Evolutionary conservation across 2,329 filamentous ascomycete species (phyloP), one percentile per base, ranked within the genome.

Genomic region (Sporothrix mexicana): DNA sequence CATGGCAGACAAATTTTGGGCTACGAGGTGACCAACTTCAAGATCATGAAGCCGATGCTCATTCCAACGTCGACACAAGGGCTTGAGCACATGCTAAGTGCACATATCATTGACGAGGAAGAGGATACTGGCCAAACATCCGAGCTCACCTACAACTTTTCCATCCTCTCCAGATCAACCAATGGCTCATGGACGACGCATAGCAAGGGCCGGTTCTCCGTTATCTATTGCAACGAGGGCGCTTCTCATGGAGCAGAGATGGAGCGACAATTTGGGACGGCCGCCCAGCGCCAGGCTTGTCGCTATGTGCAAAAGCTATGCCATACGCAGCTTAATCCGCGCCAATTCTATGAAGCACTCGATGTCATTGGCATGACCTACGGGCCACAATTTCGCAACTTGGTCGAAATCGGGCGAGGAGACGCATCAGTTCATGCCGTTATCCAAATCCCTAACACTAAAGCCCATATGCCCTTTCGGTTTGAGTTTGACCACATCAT

Each of bases 401-500:
- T 88, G 43, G 76, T 73, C 2, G 77, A 79, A 13, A 76, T 81
- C 1, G 23, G 64, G 17, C 49, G 8, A 2, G 64, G 66, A 3
- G 41, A 69, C 20, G 12, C 61, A 0, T 75, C 81, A 12, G 83
- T 79, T 53, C 74, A 73, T 23, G 81, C 80, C 69, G 80, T 78
- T 2, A 77, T 88, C 4, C 77, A 78, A 8, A 80, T 87, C 4
- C 84, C 86, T 0, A 83, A 88, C 74, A 89, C 86, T 1, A 84
- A 79, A 75, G 80, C 83, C 2, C 82, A 80, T 61, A 89, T 89
- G 87, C 87, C 87, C 0, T 81, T 80, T 53, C 79, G 82, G 15
- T 88, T 85, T 70, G 87, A 89, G 76, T 88, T 84, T 73, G 80
- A 83, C 3, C 86, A 88, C 74, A 72, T 88, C 4, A 83, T 90